Evolutionary conservation across 2,329 filamentous ascomycete species (phyloP).

Genomic region (Diaporthe sp.): DNA sequence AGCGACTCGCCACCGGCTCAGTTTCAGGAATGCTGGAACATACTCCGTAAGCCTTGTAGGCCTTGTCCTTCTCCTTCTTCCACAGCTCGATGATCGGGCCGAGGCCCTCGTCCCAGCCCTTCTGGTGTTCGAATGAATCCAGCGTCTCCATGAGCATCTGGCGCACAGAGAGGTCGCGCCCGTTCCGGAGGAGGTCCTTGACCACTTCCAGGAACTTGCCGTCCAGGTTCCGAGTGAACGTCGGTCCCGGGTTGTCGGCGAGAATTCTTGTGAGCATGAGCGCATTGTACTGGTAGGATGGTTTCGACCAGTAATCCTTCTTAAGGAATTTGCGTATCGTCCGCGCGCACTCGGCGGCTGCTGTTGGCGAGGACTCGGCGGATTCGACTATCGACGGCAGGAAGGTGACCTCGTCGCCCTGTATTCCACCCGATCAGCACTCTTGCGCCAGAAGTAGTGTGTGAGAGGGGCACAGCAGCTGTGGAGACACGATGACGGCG

Average conservation of each 20-base stretch:
- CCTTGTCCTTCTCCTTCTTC: conserved; percentile 85
- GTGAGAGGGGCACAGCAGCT: conserved; percentile 1
- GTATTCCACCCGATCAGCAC: conserved; percentile 35
- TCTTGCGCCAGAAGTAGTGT: conserved; percentile 38
- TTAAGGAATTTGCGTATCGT: conserved; percentile 87
- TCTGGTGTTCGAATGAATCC: conserved; percentile 80
- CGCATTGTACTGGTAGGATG: conserved; percentile 92
- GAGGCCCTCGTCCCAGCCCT: conserved; percentile 81
- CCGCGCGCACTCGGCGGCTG: conserved; percentile 84
- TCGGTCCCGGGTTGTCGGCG: conserved; percentile 89
- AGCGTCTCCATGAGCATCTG: conserved; percentile 91
- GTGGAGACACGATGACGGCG: not conserved
- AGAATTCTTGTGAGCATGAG: conserved; percentile 96
- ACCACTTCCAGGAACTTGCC: conserved; percentile 83
- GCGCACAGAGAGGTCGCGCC: conserved; percentile 81
- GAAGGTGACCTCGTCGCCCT: conserved; percentile 92
- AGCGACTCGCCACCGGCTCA: conserved; percentile 38
- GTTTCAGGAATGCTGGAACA: conserved; percentile 45
- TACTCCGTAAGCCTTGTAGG: conserved; percentile 66
- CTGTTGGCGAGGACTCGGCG: conserved; percentile 90
- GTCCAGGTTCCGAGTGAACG: conserved; percentile 93
- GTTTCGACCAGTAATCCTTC: conserved; percentile 74
- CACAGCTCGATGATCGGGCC: conserved; percentile 85
- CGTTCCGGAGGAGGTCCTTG: conserved; percentile 80
- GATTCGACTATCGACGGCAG: conserved; percentile 94